Evolutionary conservation across 1,284 basidiomycete genomes (phyloP), one percentile per base, ranked within the genome.

Genomic region (Nidula niveotomentosa): DNA sequence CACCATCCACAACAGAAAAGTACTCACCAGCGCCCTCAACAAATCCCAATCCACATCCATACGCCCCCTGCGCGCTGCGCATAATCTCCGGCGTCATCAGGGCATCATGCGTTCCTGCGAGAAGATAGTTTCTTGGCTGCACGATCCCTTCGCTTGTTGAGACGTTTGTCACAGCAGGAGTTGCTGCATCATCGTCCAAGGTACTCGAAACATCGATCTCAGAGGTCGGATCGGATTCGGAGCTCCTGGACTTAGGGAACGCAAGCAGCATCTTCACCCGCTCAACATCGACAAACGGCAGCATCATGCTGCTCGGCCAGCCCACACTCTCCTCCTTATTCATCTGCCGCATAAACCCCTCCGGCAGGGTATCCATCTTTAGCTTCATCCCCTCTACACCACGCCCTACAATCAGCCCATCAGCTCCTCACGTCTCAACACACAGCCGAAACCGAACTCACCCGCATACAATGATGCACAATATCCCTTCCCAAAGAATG

Each of bases 341-440:
- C 46, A 53, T 53, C 47, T 53, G 45, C 10, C 39, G 10, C 52
- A 53, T 48, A 34, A 37, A 53, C n/a, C 52, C 46, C 33, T 48
- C 52, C 8, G 52, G 52, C 6, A 53, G 35, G 45, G 13, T 23
- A 46, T 53, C 52, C 30, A 30, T 30, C 30, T 30, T 6, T 6
- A 30, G 5, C 30, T 30, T 30, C 30, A 30, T 6, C 30, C 30
- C 30, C 30, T 30, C 30, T 30, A 6, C 30, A 30, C 30, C 30
- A 30, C 5, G 30, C 6, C 5, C 30, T 30, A 30, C 30, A 30
- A 6, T 30, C 30, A 30, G 5, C 30, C 30, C 5, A 30, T 30
- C 30, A 30, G 30, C 30, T 30, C 30, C 30, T 5, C 30, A 6
- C 30, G 5, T 30, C 30, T 30, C 30, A 30, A 6, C 30, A 30